phyloP scores from a whole-genome alignment of 352 stramenopile species.

The Pythium angustatum region DNA sequence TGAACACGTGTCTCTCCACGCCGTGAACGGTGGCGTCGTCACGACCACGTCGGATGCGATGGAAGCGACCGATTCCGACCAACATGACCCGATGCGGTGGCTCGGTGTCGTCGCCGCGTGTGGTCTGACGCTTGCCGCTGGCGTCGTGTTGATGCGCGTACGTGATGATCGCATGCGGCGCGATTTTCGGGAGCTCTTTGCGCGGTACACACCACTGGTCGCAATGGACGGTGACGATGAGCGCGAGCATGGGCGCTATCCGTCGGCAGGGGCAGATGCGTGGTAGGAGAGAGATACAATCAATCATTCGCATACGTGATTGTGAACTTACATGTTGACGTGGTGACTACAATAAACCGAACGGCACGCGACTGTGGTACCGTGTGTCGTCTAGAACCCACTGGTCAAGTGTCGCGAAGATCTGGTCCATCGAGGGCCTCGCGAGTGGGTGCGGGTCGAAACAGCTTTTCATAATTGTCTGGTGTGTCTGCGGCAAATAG shows the following conservation, averaged over 20 bases:
- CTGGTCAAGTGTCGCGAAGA: slow-evolving; percentile 59
- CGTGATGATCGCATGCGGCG: slow-evolving; percentile 34
- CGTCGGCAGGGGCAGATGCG: slow-evolving; percentile 6
- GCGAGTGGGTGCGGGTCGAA: slow-evolving; percentile 59
- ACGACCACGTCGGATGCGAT: background rate
- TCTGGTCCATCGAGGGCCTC: slow-evolving; percentile 65
- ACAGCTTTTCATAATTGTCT: slow-evolving; percentile 58
- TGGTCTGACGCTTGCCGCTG: slow-evolving; percentile 19
- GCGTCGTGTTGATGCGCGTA: slow-evolving; percentile 23
- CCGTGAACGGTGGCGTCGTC: background rate
- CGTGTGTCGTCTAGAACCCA: slow-evolving; percentile 59
- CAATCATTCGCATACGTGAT: too few relatives aligned
- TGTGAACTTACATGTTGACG: background rate
- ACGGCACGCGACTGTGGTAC: slow-evolving; percentile 14
- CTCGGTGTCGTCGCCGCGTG: slow-evolving; percentile 5
- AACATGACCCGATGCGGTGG: slow-evolving; percentile 14
- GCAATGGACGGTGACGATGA: slow-evolving; percentile 34
- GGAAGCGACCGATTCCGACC: background rate
- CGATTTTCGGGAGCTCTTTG: slow-evolving; percentile 35
- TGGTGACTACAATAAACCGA: slow-evolving; percentile 25
- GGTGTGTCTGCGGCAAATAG: slow-evolving; percentile 41
- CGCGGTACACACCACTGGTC: slow-evolving; percentile 34
- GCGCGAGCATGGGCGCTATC: slow-evolving; percentile 7
- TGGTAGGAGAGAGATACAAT: too few relatives aligned
- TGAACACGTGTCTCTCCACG: slow-evolving; percentile 27